Percentiles rank a stretch among this genome's conserved stretches.
These are phyloP conservation scores for Penicillium desertorum DNA, from an alignment of 495 filamentous ascomycete genomes.

Conservation along the genomic window DNA sequence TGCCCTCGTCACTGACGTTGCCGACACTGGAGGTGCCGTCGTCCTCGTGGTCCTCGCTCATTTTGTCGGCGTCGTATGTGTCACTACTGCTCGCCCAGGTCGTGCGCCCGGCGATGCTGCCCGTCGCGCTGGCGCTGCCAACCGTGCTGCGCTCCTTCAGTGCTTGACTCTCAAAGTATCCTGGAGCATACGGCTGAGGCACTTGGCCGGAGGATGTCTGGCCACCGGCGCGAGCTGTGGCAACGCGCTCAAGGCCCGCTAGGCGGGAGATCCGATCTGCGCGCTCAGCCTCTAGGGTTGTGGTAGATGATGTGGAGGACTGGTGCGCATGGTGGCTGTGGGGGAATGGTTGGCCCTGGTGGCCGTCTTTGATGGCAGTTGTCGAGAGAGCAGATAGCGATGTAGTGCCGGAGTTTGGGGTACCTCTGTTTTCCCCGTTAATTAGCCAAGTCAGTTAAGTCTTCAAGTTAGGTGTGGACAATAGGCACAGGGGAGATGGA, in stretches of 20 bases:
- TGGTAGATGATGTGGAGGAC: conserved; percentile 57
- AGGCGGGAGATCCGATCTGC: conserved; percentile 91
- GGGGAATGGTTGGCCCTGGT: conserved; percentile 65
- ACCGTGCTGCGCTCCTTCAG: conserved; percentile 78
- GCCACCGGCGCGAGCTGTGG: conserved; percentile 59
- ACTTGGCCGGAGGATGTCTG: conserved; percentile 27
- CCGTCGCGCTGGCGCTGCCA: conserved; percentile 77
- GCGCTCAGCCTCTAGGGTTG: conserved; percentile 81
- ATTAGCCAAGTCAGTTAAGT: conserved; percentile 15
- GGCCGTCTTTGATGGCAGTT: conserved; percentile 91
- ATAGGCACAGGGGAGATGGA: conserved; percentile 9
- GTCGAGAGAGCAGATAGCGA: conserved; percentile 85
- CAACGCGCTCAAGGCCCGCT: conserved; percentile 78
- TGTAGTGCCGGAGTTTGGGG: conserved; percentile 85
- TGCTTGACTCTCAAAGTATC: conserved; percentile 69
- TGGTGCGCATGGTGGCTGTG: conserved; percentile 57
- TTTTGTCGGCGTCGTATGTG: conserved; percentile 61
- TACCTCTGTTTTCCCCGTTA: conserved; percentile 58
- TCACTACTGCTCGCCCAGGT: conserved; percentile 72
- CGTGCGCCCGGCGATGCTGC: conserved; percentile 68
- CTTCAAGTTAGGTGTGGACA: conserved; percentile 14
- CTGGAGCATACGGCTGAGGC: conserved; percentile 35
- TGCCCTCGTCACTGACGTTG: conserved; percentile 75
- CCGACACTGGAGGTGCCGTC: conserved; percentile 63
- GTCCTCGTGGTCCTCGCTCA: conserved; percentile 65